Evolutionary conservation across 495 filamentous ascomycete genomes (phyloP), one percentile per base, ranked within the genome.

Genomic region (Thermothielavioides terrestris): DNA sequence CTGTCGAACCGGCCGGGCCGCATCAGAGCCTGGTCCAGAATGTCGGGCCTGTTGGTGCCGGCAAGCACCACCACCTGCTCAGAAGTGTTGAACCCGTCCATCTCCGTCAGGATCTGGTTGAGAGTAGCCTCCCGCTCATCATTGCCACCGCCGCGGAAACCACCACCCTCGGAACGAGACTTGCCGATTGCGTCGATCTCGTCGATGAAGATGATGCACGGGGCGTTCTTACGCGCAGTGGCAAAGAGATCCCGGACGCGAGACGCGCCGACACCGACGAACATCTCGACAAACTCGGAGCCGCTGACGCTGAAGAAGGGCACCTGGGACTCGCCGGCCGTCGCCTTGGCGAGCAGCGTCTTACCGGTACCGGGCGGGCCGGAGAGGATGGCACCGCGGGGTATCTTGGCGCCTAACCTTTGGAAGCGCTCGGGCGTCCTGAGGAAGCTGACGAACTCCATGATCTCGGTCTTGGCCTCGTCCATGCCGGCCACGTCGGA

Each of bases 271-370:
- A 98, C 92, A 77, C 92, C 92, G 35, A 98, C 92, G 59, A 97
- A 98, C 89, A 98, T 97, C 69, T 98, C 92, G 32, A 98, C 89
- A 58, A 98, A 98, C 61, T 98, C 92, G 20, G 92, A 98, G 60
- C 92, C 92, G 68, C 89, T 95, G 67, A 97, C 94, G 59, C 83
- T 95, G 77, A 86, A 98, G 77, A 98, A 98, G 12, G 92, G 92
- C 22, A 98, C 92, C 34, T 84, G 79, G n/a, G 92, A 95, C 69
- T 98, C 92, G 61, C 92, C 92, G 31, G 92, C 92, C 9, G 92
- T 98, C 21, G 92, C 92, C 71, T 98, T 98, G 36, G 92, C 92
- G 35, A 98, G 79, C 55, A 98, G 68, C 6, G 92, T 98, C 74
- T 98, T 98, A 83, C 92, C 92, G 35, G 92, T 98, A 70, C 92